Evolutionary conservation across 2,329 filamentous ascomycete genomes (phyloP), one percentile per base, ranked within the genome.

Genomic region (Cercospora sp.): DNA sequence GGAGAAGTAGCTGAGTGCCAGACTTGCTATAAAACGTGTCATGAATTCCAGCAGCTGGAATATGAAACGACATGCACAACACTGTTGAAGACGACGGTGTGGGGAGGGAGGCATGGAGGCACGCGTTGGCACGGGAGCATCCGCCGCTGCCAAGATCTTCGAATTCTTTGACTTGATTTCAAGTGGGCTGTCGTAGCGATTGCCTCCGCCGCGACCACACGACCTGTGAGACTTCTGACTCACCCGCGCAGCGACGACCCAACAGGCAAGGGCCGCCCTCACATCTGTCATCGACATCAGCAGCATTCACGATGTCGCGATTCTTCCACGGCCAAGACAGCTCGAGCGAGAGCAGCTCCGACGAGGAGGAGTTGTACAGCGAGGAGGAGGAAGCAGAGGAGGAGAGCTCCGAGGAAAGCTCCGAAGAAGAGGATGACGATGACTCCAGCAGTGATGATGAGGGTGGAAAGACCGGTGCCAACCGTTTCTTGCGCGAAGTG

Each of bases 251-350:
- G 30, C 63, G 55, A 66, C 65, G 13, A 61, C 12, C 34, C 49
- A 30, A 30, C 13, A 67, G 67, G 70, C 70, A 69, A 59, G 67
- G 60, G 71, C 71, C 67, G 66, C 58, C 61, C 66, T 34, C 53
- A 66, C 24, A 32, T 30, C 34, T 28, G 5, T 49, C 58, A 9
- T 49, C 53, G 57, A 24, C 51, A 69, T 67, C 51, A 65, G 26
- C 43, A 37, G 37, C 66, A 43, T 24, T 63, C 66, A 71, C 51
- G 66, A 73, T 70, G 69, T 98, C 95, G 87, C 91, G 93, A 85
- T 99, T 98, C 84, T 98, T 98, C 87, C 91, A 93, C 82, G 91
- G 91, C 81, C 91, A 90, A 85, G 94, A 97, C 83, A 97, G 94
- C 89, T 97, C 94, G 79, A 92, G 89, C 86, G 94, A 97, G 83